Conservation (phyloP, 202 grass and related monocot species). For the Brachypodium distachyon region DNA sequence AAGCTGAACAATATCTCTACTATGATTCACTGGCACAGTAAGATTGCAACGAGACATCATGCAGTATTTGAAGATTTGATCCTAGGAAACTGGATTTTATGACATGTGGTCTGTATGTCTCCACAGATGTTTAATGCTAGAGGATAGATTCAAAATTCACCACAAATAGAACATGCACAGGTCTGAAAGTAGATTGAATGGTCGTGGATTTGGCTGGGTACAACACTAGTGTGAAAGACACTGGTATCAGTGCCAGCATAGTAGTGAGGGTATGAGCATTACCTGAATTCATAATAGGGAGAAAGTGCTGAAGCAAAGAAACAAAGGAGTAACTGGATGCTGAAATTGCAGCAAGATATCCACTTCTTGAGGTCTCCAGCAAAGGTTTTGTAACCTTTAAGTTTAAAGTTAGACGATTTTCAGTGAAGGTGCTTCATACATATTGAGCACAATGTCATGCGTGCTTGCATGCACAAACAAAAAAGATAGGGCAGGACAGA, state of each 20-base stretch:
- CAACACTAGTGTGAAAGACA: not conserved
- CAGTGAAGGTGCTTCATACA: not conserved
- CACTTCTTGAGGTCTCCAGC: conserved; percentile 86
- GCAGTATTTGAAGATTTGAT: not conserved
- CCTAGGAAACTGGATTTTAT: not conserved
- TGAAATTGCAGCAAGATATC: conserved; percentile 91
- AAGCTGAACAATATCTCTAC: not conserved
- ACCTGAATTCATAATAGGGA: conserved; percentile 89
- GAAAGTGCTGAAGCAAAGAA: conserved; percentile 69
- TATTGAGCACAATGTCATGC: not conserved
- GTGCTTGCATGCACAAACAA: conserved; percentile 8
- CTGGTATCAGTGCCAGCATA: not conserved
- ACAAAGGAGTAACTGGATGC: conserved; percentile 95
- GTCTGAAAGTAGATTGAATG: not conserved
- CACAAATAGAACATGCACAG: not conserved
- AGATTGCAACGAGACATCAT: not conserved
- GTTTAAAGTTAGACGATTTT: conserved; percentile 30
- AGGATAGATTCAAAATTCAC: not conserved
- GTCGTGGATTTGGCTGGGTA: not conserved
- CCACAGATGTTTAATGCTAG: not conserved
- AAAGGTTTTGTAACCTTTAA: conserved; percentile 85
- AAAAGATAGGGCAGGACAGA: conserved; percentile 11
- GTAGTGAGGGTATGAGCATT: not conserved
- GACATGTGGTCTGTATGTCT: not conserved
- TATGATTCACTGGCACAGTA: not conserved